Conservation (phyloP, 2,329 filamentous ascomycete species). For the Cordyceps javanica region DNA sequence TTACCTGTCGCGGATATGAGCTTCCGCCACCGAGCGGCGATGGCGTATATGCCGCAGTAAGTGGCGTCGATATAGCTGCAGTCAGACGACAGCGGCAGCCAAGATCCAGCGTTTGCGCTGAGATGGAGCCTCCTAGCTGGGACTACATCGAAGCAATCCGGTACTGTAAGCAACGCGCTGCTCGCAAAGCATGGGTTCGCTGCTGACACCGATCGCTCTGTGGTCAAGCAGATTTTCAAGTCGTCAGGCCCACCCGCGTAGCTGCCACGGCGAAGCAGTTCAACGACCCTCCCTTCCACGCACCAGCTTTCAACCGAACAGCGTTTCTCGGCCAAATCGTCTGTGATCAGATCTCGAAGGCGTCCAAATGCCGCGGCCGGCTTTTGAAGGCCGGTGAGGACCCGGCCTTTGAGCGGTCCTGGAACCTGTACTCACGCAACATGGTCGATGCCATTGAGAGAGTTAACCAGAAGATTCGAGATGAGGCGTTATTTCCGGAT, state of each 20-base stretch:
- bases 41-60: not conserved
- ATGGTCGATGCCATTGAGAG: not conserved
- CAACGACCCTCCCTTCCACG: not conserved
- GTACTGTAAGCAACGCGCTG: not conserved
- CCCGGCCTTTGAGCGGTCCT: not conserved
- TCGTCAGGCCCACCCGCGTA: not conserved
- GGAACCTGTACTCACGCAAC: not conserved
- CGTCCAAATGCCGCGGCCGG: not conserved
- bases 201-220: not conserved
- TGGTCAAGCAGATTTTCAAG: not conserved
- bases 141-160: not conserved
- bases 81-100: not conserved
- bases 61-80: not conserved
- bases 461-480: not conserved
- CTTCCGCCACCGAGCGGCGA: not conserved
- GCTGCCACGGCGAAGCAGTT: not conserved
- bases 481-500: not conserved
- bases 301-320: not conserved
- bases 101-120: not conserved
- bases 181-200: not conserved
- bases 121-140: not conserved
- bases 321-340: not conserved
- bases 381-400: not conserved
- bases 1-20: not conserved
- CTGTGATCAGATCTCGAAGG: slow-evolving; percentile 2